Conservation (phyloP, 169 alveolate genomes). For the Plasmodium vinckei region DNA sequence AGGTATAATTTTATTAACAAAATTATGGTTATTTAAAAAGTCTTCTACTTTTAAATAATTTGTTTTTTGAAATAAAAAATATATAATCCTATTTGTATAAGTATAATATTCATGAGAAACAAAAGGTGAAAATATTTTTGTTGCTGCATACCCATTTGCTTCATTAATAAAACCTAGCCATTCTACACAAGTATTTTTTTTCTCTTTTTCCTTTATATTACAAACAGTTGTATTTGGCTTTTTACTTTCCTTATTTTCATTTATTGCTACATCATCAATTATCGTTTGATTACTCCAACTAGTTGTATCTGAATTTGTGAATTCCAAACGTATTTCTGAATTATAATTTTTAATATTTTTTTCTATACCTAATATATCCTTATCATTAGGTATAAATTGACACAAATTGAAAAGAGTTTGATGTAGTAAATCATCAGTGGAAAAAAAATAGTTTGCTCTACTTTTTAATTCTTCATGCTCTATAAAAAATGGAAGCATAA, state of each 20-base stretch:
- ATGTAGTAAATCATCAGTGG: constrained; percentile 45
- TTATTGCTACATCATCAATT: constrained; percentile 18
- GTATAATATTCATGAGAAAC: constrained; percentile 67
- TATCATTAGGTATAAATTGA: constrained; percentile 46
- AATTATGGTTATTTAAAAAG: constrained; percentile 35
- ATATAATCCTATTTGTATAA: constrained; percentile 51
- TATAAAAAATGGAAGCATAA: neutral
- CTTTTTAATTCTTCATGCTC: constrained; percentile 29
- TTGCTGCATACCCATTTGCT: constrained; percentile 73
- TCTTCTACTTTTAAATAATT: constrained; percentile 25
- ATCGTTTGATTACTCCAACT: constrained; percentile 38
- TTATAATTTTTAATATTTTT: neutral
- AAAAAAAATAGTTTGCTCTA: constrained; percentile 54
- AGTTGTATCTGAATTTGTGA: constrained; percentile 33
- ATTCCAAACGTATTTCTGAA: constrained; percentile 12
- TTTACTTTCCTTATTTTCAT: neutral
- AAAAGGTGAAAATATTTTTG: constrained; percentile 45
- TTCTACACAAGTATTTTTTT: constrained; percentile 34
- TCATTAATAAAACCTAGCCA: constrained; percentile 71
- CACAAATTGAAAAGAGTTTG: constrained; percentile 53
- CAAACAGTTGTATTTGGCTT: neutral
- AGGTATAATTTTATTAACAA: constrained; percentile 26
- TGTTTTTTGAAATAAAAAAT: constrained; percentile 64
- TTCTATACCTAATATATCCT: constrained; percentile 26
- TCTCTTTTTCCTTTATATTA: constrained; percentile 14